These are phyloP conservation scores for Cicer cuneatum DNA, from an alignment of 306 rosid species.

Conservation along the genomic window DNA sequence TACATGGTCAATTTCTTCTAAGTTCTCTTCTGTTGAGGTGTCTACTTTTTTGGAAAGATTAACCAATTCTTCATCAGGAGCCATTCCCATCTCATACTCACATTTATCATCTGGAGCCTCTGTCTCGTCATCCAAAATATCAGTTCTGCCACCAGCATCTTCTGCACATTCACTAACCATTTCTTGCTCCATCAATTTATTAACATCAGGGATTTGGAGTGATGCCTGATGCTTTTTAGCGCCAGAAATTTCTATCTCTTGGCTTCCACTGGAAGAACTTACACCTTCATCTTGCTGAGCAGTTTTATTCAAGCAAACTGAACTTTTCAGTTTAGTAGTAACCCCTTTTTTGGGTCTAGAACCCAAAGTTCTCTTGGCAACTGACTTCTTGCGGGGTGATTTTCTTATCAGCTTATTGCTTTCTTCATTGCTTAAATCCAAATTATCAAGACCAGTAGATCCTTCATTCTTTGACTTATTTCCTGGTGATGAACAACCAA, in stretches of 20 bases:
- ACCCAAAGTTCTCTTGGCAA: conserved; percentile 69
- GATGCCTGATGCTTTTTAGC: conserved; percentile 42
- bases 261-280: conserved; percentile 38
- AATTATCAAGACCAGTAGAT: conserved; percentile 44
- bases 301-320: conserved; percentile 50
- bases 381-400: conserved; percentile 52
- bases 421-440: conserved; percentile 48
- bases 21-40: conserved; percentile 42
- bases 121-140: conserved; percentile 71
- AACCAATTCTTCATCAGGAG: conserved; percentile 40
- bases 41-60: conserved; percentile 38
- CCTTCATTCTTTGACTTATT: conserved; percentile 44
- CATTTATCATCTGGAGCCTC: conserved; percentile 66
- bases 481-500: conserved; percentile 47
- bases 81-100: conserved; percentile 53
- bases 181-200: conserved; percentile 42
- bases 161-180: conserved; percentile 39
- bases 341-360: conserved; percentile 59
- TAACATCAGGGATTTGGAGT: conserved; percentile 43
- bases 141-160: conserved; percentile 43
- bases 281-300: conserved; percentile 38
- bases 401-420: conserved; percentile 43
- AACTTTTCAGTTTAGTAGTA: conserved; percentile 51
- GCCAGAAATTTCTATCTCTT: conserved; percentile 44
- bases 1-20: conserved; percentile 42